phyloP scores from a whole-genome alignment of 208 protist genomes.

The Trypanosoma brucei region DNA sequence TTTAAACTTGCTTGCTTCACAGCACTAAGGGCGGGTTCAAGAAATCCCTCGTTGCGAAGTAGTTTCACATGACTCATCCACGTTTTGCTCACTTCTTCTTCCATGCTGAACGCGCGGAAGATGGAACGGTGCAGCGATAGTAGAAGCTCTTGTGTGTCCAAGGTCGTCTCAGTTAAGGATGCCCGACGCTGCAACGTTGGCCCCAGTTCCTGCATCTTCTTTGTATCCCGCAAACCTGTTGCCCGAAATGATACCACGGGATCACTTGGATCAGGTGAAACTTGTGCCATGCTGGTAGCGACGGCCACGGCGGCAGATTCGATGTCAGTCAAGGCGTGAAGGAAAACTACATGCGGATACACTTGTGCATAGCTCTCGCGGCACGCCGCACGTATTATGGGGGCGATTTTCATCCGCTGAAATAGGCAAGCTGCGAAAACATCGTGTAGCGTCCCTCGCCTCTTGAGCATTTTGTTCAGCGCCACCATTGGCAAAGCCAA shows the following conservation, averaged over 20 bases:
- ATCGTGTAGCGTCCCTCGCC: slow-evolving; percentile 12
- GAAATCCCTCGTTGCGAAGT: slow-evolving; percentile 65
- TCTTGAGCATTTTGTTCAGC: slow-evolving; percentile 17
- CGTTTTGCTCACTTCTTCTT: slow-evolving; percentile 50
- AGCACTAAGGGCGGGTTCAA: slow-evolving; percentile 70
- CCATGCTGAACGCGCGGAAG: slow-evolving; percentile 53
- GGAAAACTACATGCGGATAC: slow-evolving; percentile 58
- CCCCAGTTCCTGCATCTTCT: slow-evolving; percentile 15
- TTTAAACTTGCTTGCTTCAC: slow-evolving; percentile 52
- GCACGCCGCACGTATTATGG: slow-evolving; percentile 46
- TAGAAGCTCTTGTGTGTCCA: slow-evolving; percentile 72
- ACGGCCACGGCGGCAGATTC: slow-evolving; percentile 51
- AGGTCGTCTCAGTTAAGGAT: slow-evolving; percentile 48
- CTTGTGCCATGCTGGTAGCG: background rate
- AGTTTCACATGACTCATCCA: slow-evolving; percentile 85
- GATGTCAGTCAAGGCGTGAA: slow-evolving; percentile 79
- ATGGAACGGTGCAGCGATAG: slow-evolving; percentile 78
- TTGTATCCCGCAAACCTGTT: background rate
- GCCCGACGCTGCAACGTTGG: slow-evolving; percentile 31
- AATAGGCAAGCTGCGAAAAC: slow-evolving; percentile 10
- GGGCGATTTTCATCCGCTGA: slow-evolving; percentile 49
- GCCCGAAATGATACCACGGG: background rate
- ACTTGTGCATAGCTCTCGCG: slow-evolving; percentile 67
- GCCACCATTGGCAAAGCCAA: slow-evolving; percentile 33
- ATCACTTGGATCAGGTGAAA: background rate